A percentile compares a stretch with the other conserved stretches of the same genome.
Conservation (phyloP, 2,329 filamentous ascomycete genomes). For the Amphichorda felina region DNA sequence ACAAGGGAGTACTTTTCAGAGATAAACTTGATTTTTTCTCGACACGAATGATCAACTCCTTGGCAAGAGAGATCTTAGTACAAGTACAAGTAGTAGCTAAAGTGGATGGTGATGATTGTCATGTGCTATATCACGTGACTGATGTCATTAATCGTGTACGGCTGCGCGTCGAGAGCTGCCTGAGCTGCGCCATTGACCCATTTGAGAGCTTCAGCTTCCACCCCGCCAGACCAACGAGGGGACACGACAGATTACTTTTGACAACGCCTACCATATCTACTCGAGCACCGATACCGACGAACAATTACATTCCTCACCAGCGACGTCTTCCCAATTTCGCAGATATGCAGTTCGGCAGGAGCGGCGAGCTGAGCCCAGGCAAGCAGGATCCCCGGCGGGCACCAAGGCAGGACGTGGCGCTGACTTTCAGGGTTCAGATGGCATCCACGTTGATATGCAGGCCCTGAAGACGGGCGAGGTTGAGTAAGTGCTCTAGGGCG, state of each 20-base stretch:
- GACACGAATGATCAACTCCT: too few species aligned
- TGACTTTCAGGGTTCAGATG: conserved; percentile 49
- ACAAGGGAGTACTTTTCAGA: too few species aligned
- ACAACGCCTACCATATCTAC: too few species aligned
- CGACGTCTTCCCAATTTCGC: conserved; percentile 29
- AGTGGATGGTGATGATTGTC: background rate
- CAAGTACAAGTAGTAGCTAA: too few species aligned
- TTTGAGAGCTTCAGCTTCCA: conserved; percentile 19
- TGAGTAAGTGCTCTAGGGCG: conserved; percentile 54
- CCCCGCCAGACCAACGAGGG: background rate
- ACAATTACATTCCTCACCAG: background rate
- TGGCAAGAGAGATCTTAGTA: too few species aligned
- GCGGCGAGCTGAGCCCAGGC: conserved; percentile 55
- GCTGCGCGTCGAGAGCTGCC: conserved; percentile 35
- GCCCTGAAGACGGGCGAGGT: conserved; percentile 97
- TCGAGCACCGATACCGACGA: background rate
- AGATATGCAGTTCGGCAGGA: conserved; percentile 54
- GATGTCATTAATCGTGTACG: conserved; percentile 7
- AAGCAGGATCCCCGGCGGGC: conserved; percentile 9
- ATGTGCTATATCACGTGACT: conserved; percentile 8
- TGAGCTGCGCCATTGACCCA: conserved; percentile 21
- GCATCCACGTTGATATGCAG: conserved; percentile 98
- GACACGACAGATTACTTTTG: background rate
- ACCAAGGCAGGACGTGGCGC: background rate
- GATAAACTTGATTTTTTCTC: too few species aligned